phyloP scores from a whole-genome alignment of 2,329 filamentous ascomycete genomes.

The Paraphoma chrysanthemicola region DNA sequence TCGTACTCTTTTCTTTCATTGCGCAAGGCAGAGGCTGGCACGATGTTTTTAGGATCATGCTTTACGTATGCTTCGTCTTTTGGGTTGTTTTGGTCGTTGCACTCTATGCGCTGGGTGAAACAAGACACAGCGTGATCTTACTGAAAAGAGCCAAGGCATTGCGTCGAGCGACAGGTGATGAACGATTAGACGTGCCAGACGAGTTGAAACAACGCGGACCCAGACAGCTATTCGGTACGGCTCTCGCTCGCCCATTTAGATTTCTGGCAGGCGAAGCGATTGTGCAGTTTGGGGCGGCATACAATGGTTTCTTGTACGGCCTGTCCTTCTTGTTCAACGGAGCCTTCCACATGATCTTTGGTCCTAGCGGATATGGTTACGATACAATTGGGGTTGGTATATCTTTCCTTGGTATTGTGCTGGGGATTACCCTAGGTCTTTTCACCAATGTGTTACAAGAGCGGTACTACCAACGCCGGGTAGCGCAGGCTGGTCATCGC shows the following conservation, averaged over 20 bases:
- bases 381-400: slow-evolving; percentile 50
- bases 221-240: slow-evolving; percentile 50
- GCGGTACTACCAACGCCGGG: slow-evolving; percentile 48
- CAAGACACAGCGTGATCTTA: slow-evolving; percentile 55
- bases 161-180: slow-evolving; percentile 33
- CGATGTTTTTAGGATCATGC: slow-evolving; percentile 54
- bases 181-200: slow-evolving; percentile 43
- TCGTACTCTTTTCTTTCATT: slow-evolving; percentile 56
- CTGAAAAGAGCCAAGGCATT: slow-evolving; percentile 41
- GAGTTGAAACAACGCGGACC: slow-evolving; percentile 49
- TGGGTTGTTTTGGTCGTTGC: slow-evolving; percentile 53
- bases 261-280: slow-evolving; percentile 58
- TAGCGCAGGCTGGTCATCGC: slow-evolving; percentile 40
- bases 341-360: slow-evolving; percentile 59
- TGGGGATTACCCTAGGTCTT: slow-evolving; percentile 53
- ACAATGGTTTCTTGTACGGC: slow-evolving; percentile 59
- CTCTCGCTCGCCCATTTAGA: slow-evolving; percentile 56
- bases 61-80: slow-evolving; percentile 53
- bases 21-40: slow-evolving; percentile 54
- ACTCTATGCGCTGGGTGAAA: slow-evolving; percentile 50
- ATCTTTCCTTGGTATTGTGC: slow-evolving; percentile 49
- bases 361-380: slow-evolving; percentile 52
- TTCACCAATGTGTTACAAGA: slow-evolving; percentile 56
- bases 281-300: slow-evolving; percentile 56
- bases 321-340: slow-evolving; percentile 59